These are phyloP conservation scores for Wallacemonas sp. DNA, from an alignment of 208 protist genomes.

Conservation along the genomic window DNA sequence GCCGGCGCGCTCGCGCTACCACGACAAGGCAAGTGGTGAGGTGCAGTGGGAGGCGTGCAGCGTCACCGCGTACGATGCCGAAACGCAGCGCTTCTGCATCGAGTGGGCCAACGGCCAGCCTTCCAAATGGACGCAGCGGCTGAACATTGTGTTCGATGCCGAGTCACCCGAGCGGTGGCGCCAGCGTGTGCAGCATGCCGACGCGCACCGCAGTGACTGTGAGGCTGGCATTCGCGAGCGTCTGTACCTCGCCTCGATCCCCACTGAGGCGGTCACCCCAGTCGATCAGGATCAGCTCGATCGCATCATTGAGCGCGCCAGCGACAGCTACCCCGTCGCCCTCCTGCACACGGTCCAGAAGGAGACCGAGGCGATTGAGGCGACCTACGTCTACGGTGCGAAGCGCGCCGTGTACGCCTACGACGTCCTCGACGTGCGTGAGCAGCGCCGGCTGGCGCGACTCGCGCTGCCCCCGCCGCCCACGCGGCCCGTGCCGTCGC, in stretches of 20 bases:
- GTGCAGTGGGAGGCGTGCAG: slow-evolving; percentile 68
- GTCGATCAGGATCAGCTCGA: slow-evolving; percentile 86
- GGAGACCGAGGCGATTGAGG: slow-evolving; percentile 70
- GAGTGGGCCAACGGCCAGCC: slow-evolving; percentile 66
- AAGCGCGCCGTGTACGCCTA: slow-evolving; percentile 84
- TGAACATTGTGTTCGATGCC: slow-evolving; percentile 91
- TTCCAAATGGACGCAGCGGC: slow-evolving; percentile 81
- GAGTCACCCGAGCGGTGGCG: slow-evolving; percentile 79
- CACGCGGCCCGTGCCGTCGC: slow-evolving; percentile 38
- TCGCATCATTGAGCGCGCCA: slow-evolving; percentile 78
- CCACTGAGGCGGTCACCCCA: slow-evolving; percentile 52
- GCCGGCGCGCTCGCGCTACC: slow-evolving; percentile 82
- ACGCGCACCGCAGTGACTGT: slow-evolving; percentile 66
- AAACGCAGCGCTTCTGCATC: slow-evolving; percentile 66
- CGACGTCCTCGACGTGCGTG: slow-evolving; percentile 48
- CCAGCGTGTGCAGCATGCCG: slow-evolving; percentile 68
- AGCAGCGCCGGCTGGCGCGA: slow-evolving; percentile 63
- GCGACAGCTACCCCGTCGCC: slow-evolving; percentile 68
- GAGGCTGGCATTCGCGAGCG: slow-evolving; percentile 73
- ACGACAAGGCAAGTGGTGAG: slow-evolving; percentile 38
- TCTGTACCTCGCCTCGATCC: slow-evolving; percentile 79
- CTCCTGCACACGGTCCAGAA: slow-evolving; percentile 80
- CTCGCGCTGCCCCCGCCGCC: slow-evolving; percentile 38
- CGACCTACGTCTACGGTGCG: slow-evolving; percentile 77
- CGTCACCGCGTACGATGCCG: slow-evolving; percentile 73